Percentiles rank a stretch among this genome's conserved stretches.
Conservation (phyloP, 176 grass and related monocot genomes). For the Bothriochloa decipiens region DNA sequence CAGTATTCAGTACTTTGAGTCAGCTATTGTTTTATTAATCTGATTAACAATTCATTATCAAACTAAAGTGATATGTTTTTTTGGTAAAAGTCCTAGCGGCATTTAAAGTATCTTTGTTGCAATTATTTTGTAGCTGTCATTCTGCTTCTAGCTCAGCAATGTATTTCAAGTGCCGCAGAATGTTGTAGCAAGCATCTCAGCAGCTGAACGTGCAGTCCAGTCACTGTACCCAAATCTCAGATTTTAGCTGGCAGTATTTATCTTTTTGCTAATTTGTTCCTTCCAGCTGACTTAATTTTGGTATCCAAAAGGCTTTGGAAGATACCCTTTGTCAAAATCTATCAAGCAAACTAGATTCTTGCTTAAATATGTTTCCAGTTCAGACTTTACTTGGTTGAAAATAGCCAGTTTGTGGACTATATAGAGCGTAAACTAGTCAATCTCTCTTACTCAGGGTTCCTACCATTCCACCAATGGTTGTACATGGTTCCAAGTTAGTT, state of each 20-base stretch:
- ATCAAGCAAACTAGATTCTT: background rate
- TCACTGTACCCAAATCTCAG: background rate
- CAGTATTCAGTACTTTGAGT: background rate
- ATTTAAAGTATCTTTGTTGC: background rate
- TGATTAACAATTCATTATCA: background rate
- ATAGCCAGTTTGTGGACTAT: background rate
- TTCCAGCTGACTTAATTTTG: background rate
- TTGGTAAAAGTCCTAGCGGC: background rate
- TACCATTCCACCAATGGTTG: background rate
- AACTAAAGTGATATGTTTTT: background rate
- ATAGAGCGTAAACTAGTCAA: background rate
- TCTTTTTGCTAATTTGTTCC: background rate
- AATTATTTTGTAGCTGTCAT: background rate
- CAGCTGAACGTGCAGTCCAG: background rate
- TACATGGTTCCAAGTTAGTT: conserved; percentile 27
- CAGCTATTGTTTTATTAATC: background rate
- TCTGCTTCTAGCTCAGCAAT: background rate
- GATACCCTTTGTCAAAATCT: background rate
- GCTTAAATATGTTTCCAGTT: background rate
- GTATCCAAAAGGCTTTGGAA: background rate
- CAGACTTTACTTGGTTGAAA: background rate
- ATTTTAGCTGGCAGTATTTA: background rate
- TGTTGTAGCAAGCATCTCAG: background rate
- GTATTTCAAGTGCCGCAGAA: background rate
- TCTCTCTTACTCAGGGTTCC: background rate